phyloP scores from a whole-genome alignment of 2,329 filamentous ascomycete genomes.

The Aspergillus neoniger region DNA sequence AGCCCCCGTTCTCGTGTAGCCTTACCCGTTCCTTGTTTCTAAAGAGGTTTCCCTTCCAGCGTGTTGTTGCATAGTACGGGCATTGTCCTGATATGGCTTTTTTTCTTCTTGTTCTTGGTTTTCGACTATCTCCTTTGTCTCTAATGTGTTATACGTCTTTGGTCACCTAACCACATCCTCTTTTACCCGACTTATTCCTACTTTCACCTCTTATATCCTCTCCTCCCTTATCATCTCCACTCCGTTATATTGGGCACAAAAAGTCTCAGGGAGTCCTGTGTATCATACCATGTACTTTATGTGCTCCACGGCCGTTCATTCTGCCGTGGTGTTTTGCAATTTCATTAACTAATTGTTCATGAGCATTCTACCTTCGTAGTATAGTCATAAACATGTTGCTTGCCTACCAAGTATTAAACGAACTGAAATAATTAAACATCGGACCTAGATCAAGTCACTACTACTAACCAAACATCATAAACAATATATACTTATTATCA shows the following conservation, averaged over 20 bases:
- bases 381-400: neutral
- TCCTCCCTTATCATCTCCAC: conserved; percentile 27
- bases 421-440: too few species aligned
- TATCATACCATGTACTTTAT: conserved; percentile 31
- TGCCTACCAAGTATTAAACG: neutral
- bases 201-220: conserved; percentile 5
- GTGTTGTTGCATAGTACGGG: conserved; percentile 40
- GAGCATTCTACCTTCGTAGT: neutral
- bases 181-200: conserved; percentile 7
- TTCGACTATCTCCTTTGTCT: conserved; percentile 26
- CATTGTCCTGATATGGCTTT: conserved; percentile 29
- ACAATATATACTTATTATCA: too few species aligned
- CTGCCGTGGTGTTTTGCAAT: conserved; percentile 12
- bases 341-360: conserved; percentile 20
- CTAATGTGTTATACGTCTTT: conserved; percentile 29
- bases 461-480: too few species aligned
- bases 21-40: conserved; percentile 22
- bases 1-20: conserved; percentile 12
- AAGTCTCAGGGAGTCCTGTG: conserved; percentile 28
- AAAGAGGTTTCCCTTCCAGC: conserved; percentile 30
- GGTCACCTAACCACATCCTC: conserved; percentile 13
- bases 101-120: conserved; percentile 27
- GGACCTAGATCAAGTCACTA: too few species aligned
- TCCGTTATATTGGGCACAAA: conserved; percentile 28
- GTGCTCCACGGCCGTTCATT: conserved; percentile 5